A percentile compares a stretch with the other conserved stretches of the same genome.
These are phyloP conservation scores for Danielozyma ontarioensis DNA, from an alignment of 805 yeast species.

Conservation along the genomic window DNA sequence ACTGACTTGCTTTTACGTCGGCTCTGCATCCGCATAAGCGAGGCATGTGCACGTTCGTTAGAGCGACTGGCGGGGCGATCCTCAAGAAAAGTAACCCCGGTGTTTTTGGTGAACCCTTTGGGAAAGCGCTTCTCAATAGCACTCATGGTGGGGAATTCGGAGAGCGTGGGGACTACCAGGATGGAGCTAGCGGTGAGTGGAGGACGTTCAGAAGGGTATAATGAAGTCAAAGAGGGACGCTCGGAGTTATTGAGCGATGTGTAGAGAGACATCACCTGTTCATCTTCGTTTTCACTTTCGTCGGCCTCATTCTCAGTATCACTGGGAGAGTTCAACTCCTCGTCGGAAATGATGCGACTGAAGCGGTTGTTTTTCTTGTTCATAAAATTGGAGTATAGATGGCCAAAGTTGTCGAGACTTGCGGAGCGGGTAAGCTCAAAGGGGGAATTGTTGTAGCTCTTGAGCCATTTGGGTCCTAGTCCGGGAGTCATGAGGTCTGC, in stretches of 20 bases:
- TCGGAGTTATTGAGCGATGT: constrained; percentile 43
- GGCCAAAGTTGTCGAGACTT: constrained; percentile 23
- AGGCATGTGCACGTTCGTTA: constrained; percentile 61
- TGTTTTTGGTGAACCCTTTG: constrained; percentile 8
- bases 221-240: too few relatives aligned
- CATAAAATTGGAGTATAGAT: constrained; percentile 17
- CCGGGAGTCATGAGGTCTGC: not conserved
- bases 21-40: constrained; percentile 54
- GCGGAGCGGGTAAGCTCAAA: constrained; percentile 12
- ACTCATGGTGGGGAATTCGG: constrained; percentile 38
- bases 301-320: constrained; percentile 14
- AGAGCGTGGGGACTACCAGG: constrained; percentile 34
- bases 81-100: constrained; percentile 14
- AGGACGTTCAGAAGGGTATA: constrained; percentile 6
- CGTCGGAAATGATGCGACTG: constrained; percentile 11
- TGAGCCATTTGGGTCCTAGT: constrained; percentile 17
- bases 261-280: constrained; percentile 63
- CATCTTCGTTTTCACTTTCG: constrained; percentile 53
- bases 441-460: constrained; percentile 17
- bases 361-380: constrained; percentile 9
- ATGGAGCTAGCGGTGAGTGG: constrained; percentile 7
- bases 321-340: constrained; percentile 5
- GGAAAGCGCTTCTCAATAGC: constrained; percentile 24
- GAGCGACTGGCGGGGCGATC: constrained; percentile 37
- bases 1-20: constrained; percentile 47